Evolutionary conservation across 1,284 basidiomycete genomes (phyloP), one percentile per base, ranked within the genome.

Genomic region (Marasmius oreades): DNA sequence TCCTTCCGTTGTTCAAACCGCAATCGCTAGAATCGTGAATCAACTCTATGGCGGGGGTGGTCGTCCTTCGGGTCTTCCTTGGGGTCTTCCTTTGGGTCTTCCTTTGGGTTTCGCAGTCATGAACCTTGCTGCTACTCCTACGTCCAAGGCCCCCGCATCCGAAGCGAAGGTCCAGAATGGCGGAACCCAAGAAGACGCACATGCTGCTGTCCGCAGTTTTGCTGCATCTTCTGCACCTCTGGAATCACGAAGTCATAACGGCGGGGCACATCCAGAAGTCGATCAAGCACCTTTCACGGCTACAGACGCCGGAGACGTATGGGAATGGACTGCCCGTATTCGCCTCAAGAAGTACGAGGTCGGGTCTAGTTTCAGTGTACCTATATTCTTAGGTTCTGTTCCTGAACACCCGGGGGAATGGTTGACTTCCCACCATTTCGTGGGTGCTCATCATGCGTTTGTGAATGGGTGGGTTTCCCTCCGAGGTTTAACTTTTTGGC

Each of bases 241-340:
- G 55, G 23, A n/a, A 36, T 56, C 22, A n/a, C n/a, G n/a, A n/a
- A n/a, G n/a, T n/a, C 24, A 22, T 11, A 34, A n/a, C 4, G 18
- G 24, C 22, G 26, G 16, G 8, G 26, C 53, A 28, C n/a, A 31
- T 22, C 7, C 33, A 42, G 23, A 51, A 5, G 20, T 23, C 51
- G 50, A 8, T 20, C 26, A 52, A 23, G 14, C 54, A 12, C 46
- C 52, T 10, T 50, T 53, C n/a, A 45, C 54, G 10, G 44, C 24
- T n/a, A 44, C 36, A n/a, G 12, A 11, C n/a, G 12, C 36, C 2
- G 36, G 12, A 37, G 51, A 51, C 24, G 12, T 59, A 24, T 67
- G 61, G 51, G 76, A 80, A 47, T 80, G 78, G 78, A 68, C 71
- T 1, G 75, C 67, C 3, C 74, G 73, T 45, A 66, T 79, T 51